Percentiles rank a stretch among this genome's conserved stretches.
These are phyloP conservation scores for Euclidium syriacum DNA, from an alignment of 345 rosid genomes.

Conservation along the genomic window DNA sequence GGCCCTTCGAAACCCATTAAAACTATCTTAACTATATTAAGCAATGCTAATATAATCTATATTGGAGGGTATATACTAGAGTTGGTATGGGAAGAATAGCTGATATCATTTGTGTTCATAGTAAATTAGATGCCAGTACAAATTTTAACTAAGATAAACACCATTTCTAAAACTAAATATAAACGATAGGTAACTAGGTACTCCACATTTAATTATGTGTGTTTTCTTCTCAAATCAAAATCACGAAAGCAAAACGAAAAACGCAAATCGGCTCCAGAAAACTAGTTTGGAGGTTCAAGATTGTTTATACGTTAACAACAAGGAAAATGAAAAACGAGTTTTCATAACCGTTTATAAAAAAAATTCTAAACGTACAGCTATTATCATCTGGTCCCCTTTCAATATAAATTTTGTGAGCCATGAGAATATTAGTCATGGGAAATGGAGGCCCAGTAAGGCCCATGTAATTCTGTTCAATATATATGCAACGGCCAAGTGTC, in stretches of 20 bases:
- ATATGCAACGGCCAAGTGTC: neutral
- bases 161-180: neutral
- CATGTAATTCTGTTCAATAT: too few relatives aligned
- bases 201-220: too few relatives aligned
- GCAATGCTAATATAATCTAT: too few relatives aligned
- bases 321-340: slow-evolving; percentile 3
- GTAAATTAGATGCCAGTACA: too few relatives aligned
- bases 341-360: neutral
- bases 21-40: too few relatives aligned
- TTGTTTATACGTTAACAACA: slow-evolving; percentile 5
- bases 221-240: too few relatives aligned
- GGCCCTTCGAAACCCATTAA: too few relatives aligned
- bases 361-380: neutral
- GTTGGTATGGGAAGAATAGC: too few relatives aligned
- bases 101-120: too few relatives aligned
- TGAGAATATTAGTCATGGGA: neutral
- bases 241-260: neutral
- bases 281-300: neutral
- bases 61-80: too few relatives aligned
- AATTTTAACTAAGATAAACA: too few relatives aligned
- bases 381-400: neutral
- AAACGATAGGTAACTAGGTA: neutral
- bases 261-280: neutral
- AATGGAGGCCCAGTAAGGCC: neutral
- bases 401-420: neutral